phyloP scores from a whole-genome alignment of 1,139 yeast species.

The Groenewaldozyma sp. region DNA sequence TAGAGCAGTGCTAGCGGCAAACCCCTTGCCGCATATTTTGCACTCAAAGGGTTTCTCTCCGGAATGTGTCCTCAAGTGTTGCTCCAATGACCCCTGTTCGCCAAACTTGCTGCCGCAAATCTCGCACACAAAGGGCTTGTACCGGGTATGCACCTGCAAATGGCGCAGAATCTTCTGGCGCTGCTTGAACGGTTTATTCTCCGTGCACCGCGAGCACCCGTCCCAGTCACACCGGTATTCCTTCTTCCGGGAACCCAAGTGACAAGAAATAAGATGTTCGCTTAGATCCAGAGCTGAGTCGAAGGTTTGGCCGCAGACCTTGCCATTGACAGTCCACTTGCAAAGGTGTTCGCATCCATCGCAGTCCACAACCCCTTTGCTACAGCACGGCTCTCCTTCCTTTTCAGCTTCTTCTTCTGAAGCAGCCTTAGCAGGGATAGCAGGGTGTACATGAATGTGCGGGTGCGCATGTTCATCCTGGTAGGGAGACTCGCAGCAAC shows the following conservation, averaged over 20 bases:
- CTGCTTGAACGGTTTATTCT: constrained; percentile 49
- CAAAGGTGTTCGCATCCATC: constrained; percentile 22
- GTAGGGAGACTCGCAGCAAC: neutral
- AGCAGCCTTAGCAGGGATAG: no score
- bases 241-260: constrained; percentile 66
- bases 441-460: neutral
- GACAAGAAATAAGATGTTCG: constrained; percentile 55
- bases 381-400: constrained; percentile 4
- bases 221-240: constrained; percentile 69
- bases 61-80: constrained; percentile 79
- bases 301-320: constrained; percentile 44
- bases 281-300: constrained; percentile 51
- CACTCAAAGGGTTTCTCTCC: constrained; percentile 82
- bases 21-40: constrained; percentile 67
- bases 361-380: constrained; percentile 20
- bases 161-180: constrained; percentile 82
- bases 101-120: constrained; percentile 64
- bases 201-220: constrained; percentile 51
- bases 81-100: constrained; percentile 53
- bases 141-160: constrained; percentile 77
- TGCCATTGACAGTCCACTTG: constrained; percentile 39
- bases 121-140: constrained; percentile 64
- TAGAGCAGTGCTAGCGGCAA: constrained; percentile 48
- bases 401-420: constrained; percentile 1
- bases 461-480: neutral